Percentiles rank a stretch among this genome's conserved stretches.
Evolutionary conservation across 495 filamentous ascomycete genomes (phyloP).

Genomic region (Cladorrhinum samala): DNA sequence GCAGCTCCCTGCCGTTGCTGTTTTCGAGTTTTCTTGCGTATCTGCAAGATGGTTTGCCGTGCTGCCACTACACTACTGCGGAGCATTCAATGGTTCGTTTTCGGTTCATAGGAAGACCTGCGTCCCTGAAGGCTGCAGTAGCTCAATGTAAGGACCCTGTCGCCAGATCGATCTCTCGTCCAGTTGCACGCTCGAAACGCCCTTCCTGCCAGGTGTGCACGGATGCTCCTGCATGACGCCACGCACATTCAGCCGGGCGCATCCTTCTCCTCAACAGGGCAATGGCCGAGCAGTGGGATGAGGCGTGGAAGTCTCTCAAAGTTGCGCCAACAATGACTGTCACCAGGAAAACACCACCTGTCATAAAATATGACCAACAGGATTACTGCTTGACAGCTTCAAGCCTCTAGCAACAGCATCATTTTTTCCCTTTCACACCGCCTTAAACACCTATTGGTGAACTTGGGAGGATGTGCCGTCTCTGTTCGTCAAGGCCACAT

Average conservation of each 20-base stretch:
- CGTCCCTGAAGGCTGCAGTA: conserved; percentile 22
- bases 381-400: neutral
- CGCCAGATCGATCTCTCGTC: conserved; percentile 10
- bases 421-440: too few species aligned
- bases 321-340: neutral
- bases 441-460: neutral
- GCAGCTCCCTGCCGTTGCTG: too few species aligned
- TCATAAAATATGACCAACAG: too few species aligned
- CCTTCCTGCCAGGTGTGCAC: conserved; percentile 19
- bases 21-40: too few species aligned
- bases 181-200: conserved; percentile 19
- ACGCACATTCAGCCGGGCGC: conserved; percentile 23
- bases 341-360: neutral
- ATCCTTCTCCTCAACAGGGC: neutral
- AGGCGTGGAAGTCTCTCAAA: neutral
- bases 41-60: too few species aligned
- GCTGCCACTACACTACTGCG: too few species aligned
- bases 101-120: neutral
- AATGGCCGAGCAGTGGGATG: neutral
- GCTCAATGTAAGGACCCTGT: conserved; percentile 10
- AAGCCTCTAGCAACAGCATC: neutral
- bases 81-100: neutral
- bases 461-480: neutral
- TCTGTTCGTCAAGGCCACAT: neutral
- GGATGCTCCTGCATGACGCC: conserved; percentile 24